phyloP scores from a whole-genome alignment of 129 eudicot genomes.

The Saposhnikovia divaricata region DNA sequence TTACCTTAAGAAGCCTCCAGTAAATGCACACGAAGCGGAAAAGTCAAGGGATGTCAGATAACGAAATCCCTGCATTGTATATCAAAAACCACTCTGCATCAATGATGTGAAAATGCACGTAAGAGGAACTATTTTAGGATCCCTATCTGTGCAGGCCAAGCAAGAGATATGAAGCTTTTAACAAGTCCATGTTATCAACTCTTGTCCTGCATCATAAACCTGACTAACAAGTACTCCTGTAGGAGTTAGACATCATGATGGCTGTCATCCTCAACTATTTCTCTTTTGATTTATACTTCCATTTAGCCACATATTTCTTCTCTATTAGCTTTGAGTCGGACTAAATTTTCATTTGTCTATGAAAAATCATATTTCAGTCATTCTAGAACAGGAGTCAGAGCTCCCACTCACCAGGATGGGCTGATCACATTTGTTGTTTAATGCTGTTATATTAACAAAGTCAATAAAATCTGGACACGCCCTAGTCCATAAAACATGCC shows the following conservation, averaged over 20 bases:
- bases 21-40: conserved; percentile 65
- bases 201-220: no score
- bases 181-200: no score
- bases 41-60: conserved; percentile 63
- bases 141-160: neutral
- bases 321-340: no score
- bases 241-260: no score
- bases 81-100: neutral
- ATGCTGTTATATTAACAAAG: neutral
- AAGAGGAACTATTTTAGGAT: neutral
- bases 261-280: no score
- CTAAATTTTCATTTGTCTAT: no score
- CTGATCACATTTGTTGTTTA: neutral
- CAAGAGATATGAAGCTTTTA: neutral
- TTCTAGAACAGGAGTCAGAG: neutral
- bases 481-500: neutral
- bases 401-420: neutral
- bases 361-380: no score
- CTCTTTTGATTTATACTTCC: no score
- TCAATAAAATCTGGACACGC: neutral
- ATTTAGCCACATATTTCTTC: neutral
- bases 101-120: neutral
- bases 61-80: conserved; percentile 59
- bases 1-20: conserved; percentile 74
- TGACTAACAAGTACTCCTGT: no score